Evolutionary conservation across 306 rosid species (phyloP), one percentile per base, ranked within the genome.

Genomic region (Comarum palustre): DNA sequence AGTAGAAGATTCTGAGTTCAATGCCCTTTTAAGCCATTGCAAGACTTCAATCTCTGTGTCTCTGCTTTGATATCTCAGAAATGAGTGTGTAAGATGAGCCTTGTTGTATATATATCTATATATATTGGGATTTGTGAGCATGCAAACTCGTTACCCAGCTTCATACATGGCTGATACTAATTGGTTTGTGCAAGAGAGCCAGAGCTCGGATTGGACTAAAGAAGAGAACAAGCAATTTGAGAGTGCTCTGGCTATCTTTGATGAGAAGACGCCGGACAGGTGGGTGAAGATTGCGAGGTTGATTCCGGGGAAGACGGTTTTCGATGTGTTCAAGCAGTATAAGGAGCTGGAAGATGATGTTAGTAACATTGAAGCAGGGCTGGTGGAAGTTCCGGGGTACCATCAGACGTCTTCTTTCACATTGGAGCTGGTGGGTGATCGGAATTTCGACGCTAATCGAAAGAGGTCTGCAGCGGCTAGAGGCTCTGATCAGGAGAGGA

Each of bases 181-280:
- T 55, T 81, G 89, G 94, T 69, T 82, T 68, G 46, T 79, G 31
- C 83, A 82, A 69, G 86, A 80, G 75, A 86, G 78, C 73, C 69
- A 75, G 27, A 75, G 61, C 82, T 77, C 86, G 43, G 90, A 91
- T 69, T 93, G 98, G 98, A 90, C 86, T 24, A 89, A 39, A 78
- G 97, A 93, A 72, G 97, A 93, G 87, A 93, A 93, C 80, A 93
- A 93, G 86, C 62, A 10, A 74, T 93, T 93, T 69, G 98, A 93
- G 78, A 90, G 92, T 24, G 98, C 98, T 31, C 94, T 93, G 22
- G 98, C 98, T 25, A 79, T 89, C 34, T 87, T 38, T 24, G 97
- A 91, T 24, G 83, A 91, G 83, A 90, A 88, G 68, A 87, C 91
- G 0, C 97, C 97, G 1, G 93, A 93, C 69, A 34, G 96, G 54